A percentile compares a stretch with the other conserved stretches of the same genome.
Evolutionary conservation across 208 protist species (phyloP).

Genomic region (Blastocrithidia nonstop): DNA sequence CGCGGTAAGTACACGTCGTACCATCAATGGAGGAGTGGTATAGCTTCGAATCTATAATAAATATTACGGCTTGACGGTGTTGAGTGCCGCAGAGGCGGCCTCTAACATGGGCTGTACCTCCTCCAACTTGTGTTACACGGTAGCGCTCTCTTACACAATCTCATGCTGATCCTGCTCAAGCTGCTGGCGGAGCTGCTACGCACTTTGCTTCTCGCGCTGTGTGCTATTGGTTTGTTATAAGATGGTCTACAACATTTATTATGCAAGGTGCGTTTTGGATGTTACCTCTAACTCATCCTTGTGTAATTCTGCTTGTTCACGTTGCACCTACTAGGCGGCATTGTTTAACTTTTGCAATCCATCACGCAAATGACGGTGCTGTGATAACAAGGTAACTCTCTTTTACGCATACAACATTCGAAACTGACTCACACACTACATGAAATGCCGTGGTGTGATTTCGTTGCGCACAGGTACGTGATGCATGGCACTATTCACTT

Average conservation of each 20-base stretch:
- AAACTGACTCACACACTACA: conserved; percentile 95
- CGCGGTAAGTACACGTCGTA: conserved; percentile 90
- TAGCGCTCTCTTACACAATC: conserved; percentile 47
- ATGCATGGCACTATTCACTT: too few species aligned
- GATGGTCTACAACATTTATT: conserved; percentile 79
- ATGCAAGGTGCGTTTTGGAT: conserved; percentile 54
- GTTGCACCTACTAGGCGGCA: conserved; percentile 80
- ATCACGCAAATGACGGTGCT: conserved; percentile 91
- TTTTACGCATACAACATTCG: conserved; percentile 90
- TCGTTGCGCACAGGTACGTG: background rate
- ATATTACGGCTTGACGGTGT: conserved; percentile 92
- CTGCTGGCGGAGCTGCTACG: conserved; percentile 52
- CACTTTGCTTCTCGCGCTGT: conserved; percentile 65
- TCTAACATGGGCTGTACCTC: conserved; percentile 88
- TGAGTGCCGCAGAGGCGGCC: conserved; percentile 91
- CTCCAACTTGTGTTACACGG: conserved; percentile 60
- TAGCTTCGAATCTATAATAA: conserved; percentile 96
- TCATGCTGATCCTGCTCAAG: conserved; percentile 74
- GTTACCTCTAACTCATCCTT: conserved; percentile 75
- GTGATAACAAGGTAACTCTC: conserved; percentile 80
- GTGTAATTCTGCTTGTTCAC: conserved; percentile 60
- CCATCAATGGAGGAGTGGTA: conserved; percentile 89
- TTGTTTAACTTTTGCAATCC: conserved; percentile 90
- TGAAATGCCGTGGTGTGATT: conserved; percentile 97
- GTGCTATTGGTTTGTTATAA: conserved; percentile 71